Evolutionary conservation across 2,329 filamentous ascomycete genomes (phyloP), one percentile per base, ranked within the genome.

Genomic region (Cryphonectria parasitica): DNA sequence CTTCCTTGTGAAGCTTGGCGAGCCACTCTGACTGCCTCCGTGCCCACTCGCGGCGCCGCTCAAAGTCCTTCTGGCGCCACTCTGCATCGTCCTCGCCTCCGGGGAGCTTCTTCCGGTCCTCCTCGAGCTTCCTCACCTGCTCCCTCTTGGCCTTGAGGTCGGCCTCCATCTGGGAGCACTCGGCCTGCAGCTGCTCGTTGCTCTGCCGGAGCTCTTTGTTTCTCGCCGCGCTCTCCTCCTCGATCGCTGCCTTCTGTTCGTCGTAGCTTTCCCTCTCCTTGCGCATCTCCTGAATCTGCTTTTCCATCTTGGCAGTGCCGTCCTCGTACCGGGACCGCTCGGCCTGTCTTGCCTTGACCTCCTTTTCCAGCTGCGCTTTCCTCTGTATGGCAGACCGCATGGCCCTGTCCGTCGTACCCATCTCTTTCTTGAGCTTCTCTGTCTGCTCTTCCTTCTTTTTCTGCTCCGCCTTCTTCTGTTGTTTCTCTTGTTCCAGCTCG

Each of bases 371-470:
- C 77, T 95, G 93, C 0, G 88, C 86, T 75, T 91, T 92, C 72
- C 92, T 91, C 73, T 91, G 92, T 77, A 97, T 92, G 0, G 93
- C 91, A 5, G 90, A 87, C 64, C 94, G 90, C 83, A 97, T 97
- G 74, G 92, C 86, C 67, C 93, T 90, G 79, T 97, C 94, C 7
- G 95, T 89, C 62, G 88, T 89, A 67, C 93, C 91, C 67, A 97
- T 90, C 77, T 95, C 91, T 73, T 91, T 91, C 77, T 92, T 93
- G 68, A 98, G 82, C 77, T 94, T 94, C 61, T 93, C 90, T 64
- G 94, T 98, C 66, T 91, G 92, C 76, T 97, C 94, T 74, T 98
- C 95, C 79, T 97, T 97, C 77, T 97, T 93, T 78, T 93, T 96
- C 68, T 96, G 85, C 28, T 90, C 87, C 73, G 91, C 90, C 76